Evolutionary conservation across 192 early-diverging fungal species (phyloP).

Genomic region (Gamsiella multidivaricata): DNA sequence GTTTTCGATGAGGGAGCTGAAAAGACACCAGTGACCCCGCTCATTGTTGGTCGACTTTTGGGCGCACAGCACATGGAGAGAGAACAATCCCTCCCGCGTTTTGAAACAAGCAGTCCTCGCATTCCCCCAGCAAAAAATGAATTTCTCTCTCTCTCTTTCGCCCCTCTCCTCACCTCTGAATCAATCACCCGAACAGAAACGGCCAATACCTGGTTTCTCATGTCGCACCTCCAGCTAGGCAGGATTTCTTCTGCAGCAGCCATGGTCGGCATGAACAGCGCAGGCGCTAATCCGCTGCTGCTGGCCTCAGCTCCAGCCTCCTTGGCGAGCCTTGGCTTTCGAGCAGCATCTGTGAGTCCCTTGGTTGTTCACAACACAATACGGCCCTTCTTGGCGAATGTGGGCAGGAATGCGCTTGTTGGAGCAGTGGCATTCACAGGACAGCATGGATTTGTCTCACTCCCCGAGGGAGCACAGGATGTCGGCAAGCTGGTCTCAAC

Average conservation of each 20-base stretch:
- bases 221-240: slow-evolving; percentile 39
- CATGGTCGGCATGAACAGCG: slow-evolving; percentile 24
- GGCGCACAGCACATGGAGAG: too few species aligned
- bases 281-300: background rate
- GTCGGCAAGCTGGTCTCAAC: slow-evolving; percentile 41
- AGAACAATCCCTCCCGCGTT: too few species aligned
- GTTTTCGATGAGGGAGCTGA: too few species aligned
- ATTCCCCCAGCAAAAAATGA: background rate
- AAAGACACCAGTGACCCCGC: too few species aligned
- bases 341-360: too few species aligned
- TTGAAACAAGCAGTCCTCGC: too few species aligned
- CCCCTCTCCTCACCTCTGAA: background rate
- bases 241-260: slow-evolving; percentile 22
- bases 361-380: background rate
- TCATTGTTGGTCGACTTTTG: too few species aligned
- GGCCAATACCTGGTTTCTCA: too few species aligned
- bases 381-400: slow-evolving; percentile 1
- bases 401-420: slow-evolving; percentile 21
- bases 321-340: too few species aligned
- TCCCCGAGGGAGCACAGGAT: slow-evolving; percentile 35
- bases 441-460: slow-evolving; percentile 17
- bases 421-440: slow-evolving; percentile 32
- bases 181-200: background rate
- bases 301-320: slow-evolving; percentile 1
- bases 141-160: slow-evolving; percentile 10